A percentile compares a stretch with the other conserved stretches of the same genome.
phyloP scores from a whole-genome alignment of 2,329 filamentous ascomycete species.

The Dryadomyces quercus-mongolicae region DNA sequence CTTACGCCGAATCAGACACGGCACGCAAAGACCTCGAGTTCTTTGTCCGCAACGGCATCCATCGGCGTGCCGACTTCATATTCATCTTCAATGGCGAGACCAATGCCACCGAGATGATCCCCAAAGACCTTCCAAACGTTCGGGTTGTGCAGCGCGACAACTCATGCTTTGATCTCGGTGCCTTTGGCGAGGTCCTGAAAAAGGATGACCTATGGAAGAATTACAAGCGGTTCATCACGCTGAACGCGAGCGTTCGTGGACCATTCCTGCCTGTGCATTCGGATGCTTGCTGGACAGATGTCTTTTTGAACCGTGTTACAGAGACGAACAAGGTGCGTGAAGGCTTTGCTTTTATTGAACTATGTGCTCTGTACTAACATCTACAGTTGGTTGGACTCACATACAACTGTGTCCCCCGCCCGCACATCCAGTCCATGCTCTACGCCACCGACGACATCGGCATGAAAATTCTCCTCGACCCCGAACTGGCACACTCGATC shows the following conservation, averaged over 20 bases:
- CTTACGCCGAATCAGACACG: slow-evolving; percentile 21
- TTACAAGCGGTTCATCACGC: slow-evolving; percentile 23
- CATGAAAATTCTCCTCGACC: slow-evolving; percentile 22
- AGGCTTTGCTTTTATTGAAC: too few species aligned
- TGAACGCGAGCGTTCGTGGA: slow-evolving; percentile 24
- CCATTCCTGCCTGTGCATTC: slow-evolving; percentile 24
- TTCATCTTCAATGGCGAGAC: slow-evolving; percentile 26
- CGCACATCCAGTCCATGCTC: slow-evolving; percentile 25
- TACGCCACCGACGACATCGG: slow-evolving; percentile 25
- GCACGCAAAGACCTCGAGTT: slow-evolving; percentile 22
- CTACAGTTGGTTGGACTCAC: slow-evolving; percentile 22
- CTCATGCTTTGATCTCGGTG: slow-evolving; percentile 24
- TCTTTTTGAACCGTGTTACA: slow-evolving; percentile 20
- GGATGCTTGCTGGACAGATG: slow-evolving; percentile 23
- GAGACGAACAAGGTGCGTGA: slow-evolving; percentile 18
- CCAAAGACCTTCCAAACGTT: slow-evolving; percentile 18
- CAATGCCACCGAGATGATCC: slow-evolving; percentile 15
- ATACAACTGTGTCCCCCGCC: slow-evolving; percentile 20
- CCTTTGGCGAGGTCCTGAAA: slow-evolving; percentile 21
- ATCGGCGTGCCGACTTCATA: slow-evolving; percentile 25
- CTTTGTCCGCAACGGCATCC: slow-evolving; percentile 24
- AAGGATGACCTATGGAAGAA: slow-evolving; percentile 19
- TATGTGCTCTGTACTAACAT: too few species aligned
- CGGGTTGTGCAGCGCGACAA: slow-evolving; percentile 18
- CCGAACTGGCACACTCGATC: slow-evolving; percentile 11